Percentiles rank a stretch among this genome's conserved stretches.
Conservation (phyloP, 1,284 basidiomycete genomes). For the Sporisorium reilianum region DNA sequence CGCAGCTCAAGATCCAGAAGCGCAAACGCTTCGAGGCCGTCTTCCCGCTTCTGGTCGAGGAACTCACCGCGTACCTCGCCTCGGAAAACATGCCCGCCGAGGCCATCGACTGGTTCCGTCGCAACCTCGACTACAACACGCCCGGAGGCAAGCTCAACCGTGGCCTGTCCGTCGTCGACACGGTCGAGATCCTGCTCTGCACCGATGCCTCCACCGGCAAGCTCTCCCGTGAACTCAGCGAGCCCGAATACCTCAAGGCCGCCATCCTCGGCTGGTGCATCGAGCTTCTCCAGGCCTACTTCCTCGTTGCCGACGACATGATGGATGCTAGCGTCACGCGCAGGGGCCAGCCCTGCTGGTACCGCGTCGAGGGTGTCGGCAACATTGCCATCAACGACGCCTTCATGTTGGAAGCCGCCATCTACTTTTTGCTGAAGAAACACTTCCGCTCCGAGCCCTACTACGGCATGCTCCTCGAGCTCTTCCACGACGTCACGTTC, state of each 20-base stretch:
- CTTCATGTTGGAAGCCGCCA: constrained; percentile 95
- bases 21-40: constrained; percentile 72
- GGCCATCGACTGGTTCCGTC: constrained; percentile 82
- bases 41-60: constrained; percentile 74
- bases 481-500: constrained; percentile 91
- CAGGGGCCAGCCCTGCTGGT: constrained; percentile 99
- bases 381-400: constrained; percentile 96
- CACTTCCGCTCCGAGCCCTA: constrained; percentile 86
- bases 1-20: constrained; percentile 64
- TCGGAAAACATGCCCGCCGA: constrained; percentile 78
- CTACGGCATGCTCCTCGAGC: constrained; percentile 88
- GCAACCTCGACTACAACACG: constrained; percentile 85
- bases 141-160: constrained; percentile 97
- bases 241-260: constrained; percentile 83
- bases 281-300: constrained; percentile 97
- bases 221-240: constrained; percentile 56
- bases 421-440: constrained; percentile 89
- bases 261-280: constrained; percentile 96
- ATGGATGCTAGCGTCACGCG: constrained; percentile 96
- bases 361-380: constrained; percentile 75
- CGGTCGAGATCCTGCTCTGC: constrained; percentile 81
- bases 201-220: constrained; percentile 75
- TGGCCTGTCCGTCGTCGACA: constrained; percentile 93
- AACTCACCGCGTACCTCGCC: constrained; percentile 77
- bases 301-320: constrained; percentile 97